Base-by-base conservation (phyloP, 192 early-diverging fungal species). In the Podila verticillata region DNA sequence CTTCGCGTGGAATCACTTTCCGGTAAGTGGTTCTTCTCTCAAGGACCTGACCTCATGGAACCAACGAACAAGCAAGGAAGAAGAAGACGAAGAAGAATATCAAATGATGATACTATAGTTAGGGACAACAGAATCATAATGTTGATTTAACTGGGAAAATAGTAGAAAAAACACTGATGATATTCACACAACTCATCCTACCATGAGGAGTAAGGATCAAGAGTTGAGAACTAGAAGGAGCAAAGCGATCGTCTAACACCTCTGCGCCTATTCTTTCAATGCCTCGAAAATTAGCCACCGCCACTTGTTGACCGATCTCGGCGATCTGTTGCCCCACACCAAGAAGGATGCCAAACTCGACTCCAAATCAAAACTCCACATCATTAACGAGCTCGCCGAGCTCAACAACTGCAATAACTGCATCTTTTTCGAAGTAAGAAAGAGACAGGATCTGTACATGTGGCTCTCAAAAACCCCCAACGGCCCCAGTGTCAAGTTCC, bases 331-430 rank as follows among this genome's bases (percentile, higher is more conserved):
- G 65, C 98, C 98, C 61, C 98, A 99, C 81, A 88, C 94, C 36
- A 98, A 98, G 85, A 98, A 98, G 83, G 96, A 98, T 82, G 86
- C 91, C 68, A 99, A 99, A 82, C 86, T 98, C 28, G 97, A 98
- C 84, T 88, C 92, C 35, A 98, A 99, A 83, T 91, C 88, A 78
- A 93, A 97, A 69, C 92, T 98, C 59, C 79, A 91, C 8, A 80
- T 94, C 32, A 84, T 99, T 56, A 99, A 99, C 83, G 98, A 98
- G 83, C 86, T 99, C 32, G 95, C 95, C 12, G 95, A 98, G 65
- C 90, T 98, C 63, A 95, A 94, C 88, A 96, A 96, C 88, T 99
- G 98, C 89, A 99, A 99, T 89, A 99, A 98, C 72, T 93, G 92
- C 72, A 86, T 99, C 54, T 99, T 94, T 79, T 97, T 99, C 84